These are phyloP conservation scores for Papilionanthe hybrid DNA, from an alignment of 116 monocot genomes.

Conservation along the genomic window DNA sequence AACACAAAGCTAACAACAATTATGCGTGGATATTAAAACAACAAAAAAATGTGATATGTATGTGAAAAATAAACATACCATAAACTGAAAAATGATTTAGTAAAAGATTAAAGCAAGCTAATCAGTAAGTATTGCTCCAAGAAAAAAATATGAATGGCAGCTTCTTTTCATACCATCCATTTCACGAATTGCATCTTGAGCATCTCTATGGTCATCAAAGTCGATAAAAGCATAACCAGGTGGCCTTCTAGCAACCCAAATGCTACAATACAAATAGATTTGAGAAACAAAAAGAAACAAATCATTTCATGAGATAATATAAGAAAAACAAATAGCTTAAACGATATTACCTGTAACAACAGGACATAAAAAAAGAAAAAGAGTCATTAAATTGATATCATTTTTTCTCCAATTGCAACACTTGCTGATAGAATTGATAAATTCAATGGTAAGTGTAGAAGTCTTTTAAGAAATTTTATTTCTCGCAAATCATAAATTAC, in stretches of 20 bases:
- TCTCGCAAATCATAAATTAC: too few species aligned
- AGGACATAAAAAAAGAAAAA: not conserved
- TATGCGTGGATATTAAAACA: not conserved
- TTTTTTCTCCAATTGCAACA: not conserved
- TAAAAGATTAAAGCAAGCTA: not conserved
- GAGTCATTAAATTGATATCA: not conserved
- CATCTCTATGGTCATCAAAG: slow-evolving; percentile 92
- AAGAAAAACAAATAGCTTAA: not conserved
- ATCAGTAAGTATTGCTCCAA: not conserved
- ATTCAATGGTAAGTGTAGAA: not conserved
- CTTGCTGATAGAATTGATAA: not conserved
- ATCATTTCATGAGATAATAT: not conserved
- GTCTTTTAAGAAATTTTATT: too few species aligned
- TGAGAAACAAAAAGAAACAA: slow-evolving; percentile 2
- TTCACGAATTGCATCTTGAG: slow-evolving; percentile 80
- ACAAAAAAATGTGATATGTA: not conserved
- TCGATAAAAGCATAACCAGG: slow-evolving; percentile 97
- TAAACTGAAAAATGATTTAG: not conserved
- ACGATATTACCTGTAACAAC: not conserved
- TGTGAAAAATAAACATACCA: not conserved
- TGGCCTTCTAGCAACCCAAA: slow-evolving; percentile 96
- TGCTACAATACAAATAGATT: slow-evolving; percentile 36
- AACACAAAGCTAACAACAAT: not conserved
- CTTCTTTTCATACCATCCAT: slow-evolving; percentile 55
- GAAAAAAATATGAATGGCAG: not conserved